A percentile compares a stretch with the other conserved stretches of the same genome.
Conservation (phyloP, 306 rosid species). For the Pyrus bretschneideri region DNA sequence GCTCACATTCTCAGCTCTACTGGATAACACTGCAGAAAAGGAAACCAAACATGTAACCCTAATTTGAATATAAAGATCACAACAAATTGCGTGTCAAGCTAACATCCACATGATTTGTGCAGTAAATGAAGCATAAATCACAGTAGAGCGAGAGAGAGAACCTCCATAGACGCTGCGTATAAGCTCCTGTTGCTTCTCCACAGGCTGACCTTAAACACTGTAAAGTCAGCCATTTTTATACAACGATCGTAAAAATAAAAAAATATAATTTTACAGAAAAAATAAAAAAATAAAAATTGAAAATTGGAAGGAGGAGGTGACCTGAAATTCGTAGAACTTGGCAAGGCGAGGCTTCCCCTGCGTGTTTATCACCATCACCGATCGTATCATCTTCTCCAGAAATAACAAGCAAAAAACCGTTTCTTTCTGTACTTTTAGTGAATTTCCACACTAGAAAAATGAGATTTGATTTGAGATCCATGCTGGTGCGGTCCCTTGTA, state of each 20-base stretch:
- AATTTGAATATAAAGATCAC: background rate
- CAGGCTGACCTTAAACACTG: slow-evolving; percentile 50
- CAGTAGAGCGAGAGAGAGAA: slow-evolving; percentile 17
- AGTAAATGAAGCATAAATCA: background rate
- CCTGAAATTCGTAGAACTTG: slow-evolving; percentile 80
- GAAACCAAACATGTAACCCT: background rate
- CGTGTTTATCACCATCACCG: slow-evolving; percentile 85
- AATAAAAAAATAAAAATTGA: background rate
- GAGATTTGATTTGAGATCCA: background rate
- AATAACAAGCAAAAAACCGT: too few relatives aligned
- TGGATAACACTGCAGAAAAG: slow-evolving; percentile 51
- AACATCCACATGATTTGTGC: background rate
- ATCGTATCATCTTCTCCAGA: slow-evolving; percentile 50
- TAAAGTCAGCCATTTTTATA: slow-evolving; percentile 1
- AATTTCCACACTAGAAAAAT: background rate
- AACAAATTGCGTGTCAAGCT: background rate
- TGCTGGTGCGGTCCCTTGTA: background rate
- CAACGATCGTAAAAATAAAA: background rate
- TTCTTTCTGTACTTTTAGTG: background rate
- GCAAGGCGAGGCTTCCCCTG: slow-evolving; percentile 91
- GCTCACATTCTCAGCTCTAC: slow-evolving; percentile 90
- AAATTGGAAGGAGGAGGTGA: slow-evolving; percentile 17
- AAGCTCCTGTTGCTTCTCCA: slow-evolving; percentile 81
- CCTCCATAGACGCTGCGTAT: slow-evolving; percentile 85
- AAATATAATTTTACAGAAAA: background rate